These are phyloP conservation scores for Claviceps citrina DNA, from an alignment of 2,329 filamentous ascomycete species.

Conservation along the genomic window DNA sequence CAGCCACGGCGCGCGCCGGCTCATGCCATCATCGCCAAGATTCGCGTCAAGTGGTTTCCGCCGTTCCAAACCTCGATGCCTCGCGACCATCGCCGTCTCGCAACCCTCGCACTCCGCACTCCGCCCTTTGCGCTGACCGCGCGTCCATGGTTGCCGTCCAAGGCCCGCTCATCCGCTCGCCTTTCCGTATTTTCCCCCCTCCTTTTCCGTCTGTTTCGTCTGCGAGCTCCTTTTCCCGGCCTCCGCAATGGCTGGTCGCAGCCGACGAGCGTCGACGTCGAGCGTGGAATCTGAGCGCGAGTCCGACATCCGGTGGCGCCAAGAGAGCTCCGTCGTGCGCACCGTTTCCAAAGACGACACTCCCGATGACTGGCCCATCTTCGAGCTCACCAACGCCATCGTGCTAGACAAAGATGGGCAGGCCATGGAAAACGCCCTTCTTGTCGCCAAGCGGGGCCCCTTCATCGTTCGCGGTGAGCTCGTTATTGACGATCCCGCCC, in stretches of 20 bases:
- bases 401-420: constrained; percentile 39
- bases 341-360: constrained; percentile 14
- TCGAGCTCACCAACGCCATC: constrained; percentile 43
- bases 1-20: neutral
- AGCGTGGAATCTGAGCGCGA: constrained; percentile 29
- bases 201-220: no score
- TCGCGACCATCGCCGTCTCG: neutral
- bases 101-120: neutral
- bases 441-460: constrained; percentile 43
- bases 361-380: constrained; percentile 43
- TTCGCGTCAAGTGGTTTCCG: neutral
- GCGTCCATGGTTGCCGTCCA: neutral
- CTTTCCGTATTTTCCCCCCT: neutral
- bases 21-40: neutral
- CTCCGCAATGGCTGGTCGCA: constrained; percentile 23
- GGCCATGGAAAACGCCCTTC: constrained; percentile 43
- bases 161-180: neutral
- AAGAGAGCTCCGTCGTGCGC: constrained; percentile 21
- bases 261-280: constrained; percentile 28
- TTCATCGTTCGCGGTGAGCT: constrained; percentile 46
- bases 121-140: neutral
- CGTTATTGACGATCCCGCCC: constrained; percentile 30
- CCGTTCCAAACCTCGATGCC: neutral
- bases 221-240: neutral
- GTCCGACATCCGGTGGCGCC: constrained; percentile 18